Evolutionary conservation across 139 green algal genomes (phyloP).

Genomic region (Ettlia oleoabundans): DNA sequence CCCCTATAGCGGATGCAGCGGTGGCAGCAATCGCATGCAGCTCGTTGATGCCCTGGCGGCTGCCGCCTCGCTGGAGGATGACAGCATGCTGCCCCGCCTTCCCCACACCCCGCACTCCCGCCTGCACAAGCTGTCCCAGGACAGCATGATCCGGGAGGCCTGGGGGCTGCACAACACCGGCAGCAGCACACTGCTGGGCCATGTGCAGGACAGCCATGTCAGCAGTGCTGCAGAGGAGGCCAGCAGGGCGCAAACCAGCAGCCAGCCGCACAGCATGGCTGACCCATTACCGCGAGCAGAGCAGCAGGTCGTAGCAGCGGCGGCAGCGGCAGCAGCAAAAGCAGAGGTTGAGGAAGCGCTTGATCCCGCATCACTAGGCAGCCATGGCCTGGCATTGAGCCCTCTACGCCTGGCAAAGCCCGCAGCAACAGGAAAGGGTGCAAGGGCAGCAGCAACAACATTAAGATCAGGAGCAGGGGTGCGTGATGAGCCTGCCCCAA

Average conservation of each 20-base stretch:
- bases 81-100: background rate
- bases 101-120: background rate
- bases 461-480: too few species aligned
- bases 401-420: too few species aligned
- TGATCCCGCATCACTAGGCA: too few species aligned
- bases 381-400: too few species aligned
- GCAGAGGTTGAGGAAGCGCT: background rate
- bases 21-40: background rate
- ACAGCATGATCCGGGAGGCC: slow-evolving; percentile 3
- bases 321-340: background rate
- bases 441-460: too few species aligned
- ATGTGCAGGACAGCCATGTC: background rate
- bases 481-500: too few species aligned
- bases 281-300: background rate
- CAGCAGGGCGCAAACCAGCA: background rate
- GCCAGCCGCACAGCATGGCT: background rate
- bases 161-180: background rate
- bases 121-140: slow-evolving; percentile 15
- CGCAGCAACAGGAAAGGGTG: too few species aligned
- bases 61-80: background rate
- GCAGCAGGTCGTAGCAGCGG: background rate
- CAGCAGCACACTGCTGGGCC: background rate
- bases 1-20: background rate
- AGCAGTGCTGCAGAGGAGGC: background rate
- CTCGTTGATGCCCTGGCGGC: slow-evolving; percentile 17